Percentiles rank a stretch among this genome's conserved stretches.
phyloP scores from a whole-genome alignment of 2,329 filamentous ascomycete genomes.

The Ascochyta viciae-villosae region DNA sequence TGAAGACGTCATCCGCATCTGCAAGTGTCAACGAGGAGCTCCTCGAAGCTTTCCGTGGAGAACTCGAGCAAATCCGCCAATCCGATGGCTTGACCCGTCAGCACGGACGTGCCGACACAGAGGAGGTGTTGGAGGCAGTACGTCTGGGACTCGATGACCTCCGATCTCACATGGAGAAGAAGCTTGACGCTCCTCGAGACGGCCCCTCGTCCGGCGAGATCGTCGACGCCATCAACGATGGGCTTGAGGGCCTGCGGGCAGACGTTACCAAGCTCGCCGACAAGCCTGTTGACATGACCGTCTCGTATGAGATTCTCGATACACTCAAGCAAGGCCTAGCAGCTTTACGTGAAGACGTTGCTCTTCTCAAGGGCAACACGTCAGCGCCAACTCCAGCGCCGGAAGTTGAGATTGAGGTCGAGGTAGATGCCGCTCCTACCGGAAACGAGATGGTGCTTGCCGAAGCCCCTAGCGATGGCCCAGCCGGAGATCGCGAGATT shows the following conservation, averaged over 20 bases:
- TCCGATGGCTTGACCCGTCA: constrained; percentile 51
- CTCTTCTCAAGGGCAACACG: constrained; percentile 66
- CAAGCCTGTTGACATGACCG: constrained; percentile 81
- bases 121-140: constrained; percentile 58
- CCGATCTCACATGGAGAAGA: constrained; percentile 58
- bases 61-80: constrained; percentile 57
- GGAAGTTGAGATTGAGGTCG: constrained; percentile 56
- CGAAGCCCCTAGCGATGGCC: constrained; percentile 47
- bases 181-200: constrained; percentile 60
- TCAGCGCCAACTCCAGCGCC: constrained; percentile 29
- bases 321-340: constrained; percentile 84
- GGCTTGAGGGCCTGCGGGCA: constrained; percentile 75
- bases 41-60: constrained; percentile 60
- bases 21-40: constrained; percentile 57
- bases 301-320: constrained; percentile 88
- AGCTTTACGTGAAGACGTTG: constrained; percentile 77
- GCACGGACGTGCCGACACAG: constrained; percentile 53
- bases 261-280: constrained; percentile 78
- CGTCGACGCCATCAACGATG: constrained; percentile 69
- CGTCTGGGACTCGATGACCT: constrained; percentile 59
- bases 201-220: constrained; percentile 64
- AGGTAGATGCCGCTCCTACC: constrained; percentile 51
- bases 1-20: constrained; percentile 39
- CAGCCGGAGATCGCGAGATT: constrained; percentile 43
- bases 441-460: constrained; percentile 60